Evolutionary conservation across 352 stramenopile genomes (phyloP), one percentile per base, ranked within the genome.

Genomic region (Pythium dissimile): DNA sequence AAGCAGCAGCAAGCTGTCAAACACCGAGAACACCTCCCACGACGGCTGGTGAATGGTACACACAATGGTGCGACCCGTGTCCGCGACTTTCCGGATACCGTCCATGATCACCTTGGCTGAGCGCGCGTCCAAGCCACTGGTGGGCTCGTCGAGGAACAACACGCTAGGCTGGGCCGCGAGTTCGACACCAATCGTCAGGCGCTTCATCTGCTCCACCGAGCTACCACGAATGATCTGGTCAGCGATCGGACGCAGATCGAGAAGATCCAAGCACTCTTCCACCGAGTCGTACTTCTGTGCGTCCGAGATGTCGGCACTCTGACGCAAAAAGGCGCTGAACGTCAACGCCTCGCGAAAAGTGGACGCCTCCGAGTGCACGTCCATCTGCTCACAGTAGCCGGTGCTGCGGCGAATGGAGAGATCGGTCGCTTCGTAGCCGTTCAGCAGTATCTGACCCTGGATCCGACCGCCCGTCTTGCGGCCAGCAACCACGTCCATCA

Each of bases 401-500:
- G 64, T 70, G 48, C 38, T 18, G 7, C 71, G 69, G 18, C 67
- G 69, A 21, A 77, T 79, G 7, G 71, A 60, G 11, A 80, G 45
- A 39, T 80, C 63, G 11, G 65, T 75, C 4, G 68, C 73, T 62
- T 95, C 88, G 55, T 90, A 72, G 35, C 94, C 92, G 67, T 98
- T 98, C 8, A 98, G 51, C 18, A 47, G 41, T n/a, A 98, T 88
- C 16, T 95, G 43, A 20, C 93, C 93, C 24, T 64, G 67, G 48
- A 97, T 88, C 16, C 55, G 73, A 18, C 94, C 94, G 13, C 75
- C 77, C 6, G 76, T 94, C 69, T 98, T 98, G 42, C 94, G 75
- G 18, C 94, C 73, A 11, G 94, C 89, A 43, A 99, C 89, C 5
- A 98, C 92, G 68, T 98, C 92, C 66, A 97, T 90, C 8, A 98